These are phyloP conservation scores for Cydonia oblonga DNA, from an alignment of 331 rosid genomes.

Conservation along the genomic window DNA sequence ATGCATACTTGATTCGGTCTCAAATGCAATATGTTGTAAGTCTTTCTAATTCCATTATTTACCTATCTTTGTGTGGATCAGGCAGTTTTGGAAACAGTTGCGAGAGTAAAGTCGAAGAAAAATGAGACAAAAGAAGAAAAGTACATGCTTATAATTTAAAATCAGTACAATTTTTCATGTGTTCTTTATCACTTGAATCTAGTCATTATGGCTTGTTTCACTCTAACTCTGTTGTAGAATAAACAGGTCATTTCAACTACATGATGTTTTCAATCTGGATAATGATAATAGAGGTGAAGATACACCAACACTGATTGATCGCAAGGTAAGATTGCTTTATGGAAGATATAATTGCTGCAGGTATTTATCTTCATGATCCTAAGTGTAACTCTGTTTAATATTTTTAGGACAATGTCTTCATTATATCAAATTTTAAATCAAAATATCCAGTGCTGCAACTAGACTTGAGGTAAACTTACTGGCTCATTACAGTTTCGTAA, in stretches of 20 bases:
- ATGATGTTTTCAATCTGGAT: conserved; percentile 73
- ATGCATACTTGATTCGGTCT: not conserved
- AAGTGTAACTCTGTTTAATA: not conserved
- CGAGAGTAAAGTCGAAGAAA: conserved; percentile 91
- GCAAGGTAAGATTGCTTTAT: conserved; percentile 50
- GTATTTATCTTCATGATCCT: conserved; percentile 1
- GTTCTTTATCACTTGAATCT: conserved; percentile 10
- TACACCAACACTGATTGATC: conserved; percentile 87
- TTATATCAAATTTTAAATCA: conserved; percentile 91
- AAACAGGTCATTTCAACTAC: conserved; percentile 75
- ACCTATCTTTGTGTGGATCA: conserved; percentile 30
- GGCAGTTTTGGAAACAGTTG: conserved; percentile 98
- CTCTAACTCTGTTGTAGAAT: not conserved
- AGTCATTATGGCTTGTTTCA: not conserved
- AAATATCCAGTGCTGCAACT: conserved; percentile 97
- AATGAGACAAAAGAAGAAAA: conserved; percentile 93
- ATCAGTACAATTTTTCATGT: not conserved
- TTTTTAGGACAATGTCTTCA: conserved; percentile 79
- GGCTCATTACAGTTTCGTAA: not conserved
- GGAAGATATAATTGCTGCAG: conserved; percentile 1
- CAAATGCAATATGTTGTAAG: not conserved
- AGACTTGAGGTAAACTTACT: conserved; percentile 58
- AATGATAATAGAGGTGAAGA: conserved; percentile 79
- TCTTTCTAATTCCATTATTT: not conserved
- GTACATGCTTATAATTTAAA: conserved; percentile 35